These are phyloP conservation scores for Globisporangium uncinulatum DNA, from an alignment of 352 stramenopile species.

Conservation along the genomic window DNA sequence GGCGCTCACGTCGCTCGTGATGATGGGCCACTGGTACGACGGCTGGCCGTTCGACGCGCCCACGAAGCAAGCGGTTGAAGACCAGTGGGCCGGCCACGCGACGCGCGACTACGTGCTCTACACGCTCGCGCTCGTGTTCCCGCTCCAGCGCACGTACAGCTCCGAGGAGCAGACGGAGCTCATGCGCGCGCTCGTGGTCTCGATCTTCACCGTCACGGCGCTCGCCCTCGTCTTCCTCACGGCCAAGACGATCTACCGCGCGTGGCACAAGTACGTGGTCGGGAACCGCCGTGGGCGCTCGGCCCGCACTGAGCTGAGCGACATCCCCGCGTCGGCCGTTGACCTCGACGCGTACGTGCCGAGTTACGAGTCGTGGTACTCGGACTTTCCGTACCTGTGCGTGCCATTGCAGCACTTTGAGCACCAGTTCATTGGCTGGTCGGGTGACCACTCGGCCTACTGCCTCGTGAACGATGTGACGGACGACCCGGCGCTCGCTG, in stretches of 20 bases:
- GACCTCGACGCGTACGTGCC: conserved; percentile 56
- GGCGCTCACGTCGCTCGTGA: conserved; percentile 53
- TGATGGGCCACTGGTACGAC: conserved; percentile 79
- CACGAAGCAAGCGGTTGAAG: conserved; percentile 24
- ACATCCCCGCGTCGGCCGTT: conserved; percentile 39
- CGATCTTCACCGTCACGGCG: conserved; percentile 34
- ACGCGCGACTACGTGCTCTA: conserved; percentile 24
- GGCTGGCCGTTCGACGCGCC: conserved; percentile 64
- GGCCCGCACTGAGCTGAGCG: conserved; percentile 26
- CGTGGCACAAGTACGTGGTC: conserved; percentile 34
- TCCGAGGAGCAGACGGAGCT: conserved; percentile 27
- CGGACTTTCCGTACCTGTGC: conserved; percentile 58
- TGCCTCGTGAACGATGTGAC: conserved; percentile 64
- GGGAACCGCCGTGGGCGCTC: conserved; percentile 18
- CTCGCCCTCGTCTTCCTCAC: conserved; percentile 26
- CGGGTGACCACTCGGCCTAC: conserved; percentile 44
- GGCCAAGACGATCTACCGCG: conserved; percentile 27
- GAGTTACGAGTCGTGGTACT: conserved; percentile 64
- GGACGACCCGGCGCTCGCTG: conserved; percentile 34
- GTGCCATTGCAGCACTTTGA: conserved; percentile 52
- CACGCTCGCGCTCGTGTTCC: conserved; percentile 41
- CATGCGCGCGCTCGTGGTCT: conserved; percentile 32
- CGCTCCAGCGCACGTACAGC: conserved; percentile 38
- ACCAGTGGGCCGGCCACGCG: conserved; percentile 17
- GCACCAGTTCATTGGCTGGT: conserved; percentile 49